These are phyloP conservation scores for Venturia asperata DNA, from an alignment of 2,329 filamentous ascomycete genomes.

Conservation along the genomic window DNA sequence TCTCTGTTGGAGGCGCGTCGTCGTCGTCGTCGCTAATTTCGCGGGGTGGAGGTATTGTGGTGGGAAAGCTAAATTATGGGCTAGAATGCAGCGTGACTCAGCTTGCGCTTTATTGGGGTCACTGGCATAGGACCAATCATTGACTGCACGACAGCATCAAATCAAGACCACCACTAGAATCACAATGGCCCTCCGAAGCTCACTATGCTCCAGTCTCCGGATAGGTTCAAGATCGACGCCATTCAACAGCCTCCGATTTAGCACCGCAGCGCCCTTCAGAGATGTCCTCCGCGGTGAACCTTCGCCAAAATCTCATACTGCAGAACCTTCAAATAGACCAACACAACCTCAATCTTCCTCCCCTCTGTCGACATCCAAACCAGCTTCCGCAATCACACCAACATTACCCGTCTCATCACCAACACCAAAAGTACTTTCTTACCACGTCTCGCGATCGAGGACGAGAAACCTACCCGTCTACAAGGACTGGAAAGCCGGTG, in stretches of 20 bases:
- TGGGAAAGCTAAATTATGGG: neutral
- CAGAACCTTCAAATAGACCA: neutral
- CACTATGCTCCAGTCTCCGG: neutral
- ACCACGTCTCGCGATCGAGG: constrained; percentile 64
- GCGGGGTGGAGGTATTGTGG: constrained; percentile 8
- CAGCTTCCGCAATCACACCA: constrained; percentile 23
- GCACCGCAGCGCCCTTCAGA: neutral
- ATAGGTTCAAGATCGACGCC: constrained; percentile 3
- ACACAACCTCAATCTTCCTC: neutral
- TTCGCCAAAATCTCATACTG: neutral
- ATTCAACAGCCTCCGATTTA: constrained; percentile 24
- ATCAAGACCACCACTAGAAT: neutral
- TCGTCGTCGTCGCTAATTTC: neutral
- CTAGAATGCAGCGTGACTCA: neutral
- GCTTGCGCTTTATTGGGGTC: neutral
- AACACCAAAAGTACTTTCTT: constrained; percentile 41
- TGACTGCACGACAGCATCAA: neutral
- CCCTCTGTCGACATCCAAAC: constrained; percentile 19
- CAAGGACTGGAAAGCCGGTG: constrained; percentile 62
- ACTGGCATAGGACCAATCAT: neutral
- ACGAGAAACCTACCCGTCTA: constrained; percentile 73
- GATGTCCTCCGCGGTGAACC: constrained; percentile 3
- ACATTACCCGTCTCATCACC: constrained; percentile 26
- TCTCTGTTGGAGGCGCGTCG: neutral
- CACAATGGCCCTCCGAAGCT: constrained; percentile 2